Conservation (phyloP, 1,284 basidiomycete species). For the Cutaneotrichosporon sp. region DNA sequence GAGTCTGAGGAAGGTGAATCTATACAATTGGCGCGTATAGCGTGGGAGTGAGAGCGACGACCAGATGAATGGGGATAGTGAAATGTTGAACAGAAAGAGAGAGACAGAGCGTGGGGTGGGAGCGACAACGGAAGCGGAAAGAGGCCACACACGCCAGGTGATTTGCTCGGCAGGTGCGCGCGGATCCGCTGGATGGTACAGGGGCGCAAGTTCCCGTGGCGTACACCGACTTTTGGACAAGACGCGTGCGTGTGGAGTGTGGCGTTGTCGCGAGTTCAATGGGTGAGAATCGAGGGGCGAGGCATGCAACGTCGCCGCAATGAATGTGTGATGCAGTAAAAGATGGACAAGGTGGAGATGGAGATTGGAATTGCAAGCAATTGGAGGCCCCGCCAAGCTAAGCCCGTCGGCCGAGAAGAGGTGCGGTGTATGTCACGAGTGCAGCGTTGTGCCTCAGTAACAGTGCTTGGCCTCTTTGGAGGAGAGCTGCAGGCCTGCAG, state of each 20-base stretch:
- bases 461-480: neutral
- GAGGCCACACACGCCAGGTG: neutral
- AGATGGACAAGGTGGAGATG: neutral
- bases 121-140: neutral
- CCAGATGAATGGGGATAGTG: neutral
- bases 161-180: neutral
- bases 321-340: neutral
- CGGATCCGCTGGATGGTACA: slow-evolving; percentile 3
- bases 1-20: neutral
- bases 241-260: neutral
- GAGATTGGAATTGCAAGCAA: neutral
- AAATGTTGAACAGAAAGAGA: neutral
- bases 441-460: neutral
- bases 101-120: neutral
- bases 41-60: neutral
- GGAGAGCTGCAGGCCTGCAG: neutral
- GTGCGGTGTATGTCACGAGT: neutral
- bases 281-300: neutral
- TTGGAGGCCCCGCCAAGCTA: neutral
- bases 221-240: neutral
- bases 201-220: neutral
- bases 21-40: neutral
- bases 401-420: neutral
- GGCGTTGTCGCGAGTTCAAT: neutral
- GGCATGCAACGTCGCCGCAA: neutral